Evolutionary conservation across 2,329 filamentous ascomycete genomes (phyloP).

Genomic region (Aspergillus quadrilineatus): DNA sequence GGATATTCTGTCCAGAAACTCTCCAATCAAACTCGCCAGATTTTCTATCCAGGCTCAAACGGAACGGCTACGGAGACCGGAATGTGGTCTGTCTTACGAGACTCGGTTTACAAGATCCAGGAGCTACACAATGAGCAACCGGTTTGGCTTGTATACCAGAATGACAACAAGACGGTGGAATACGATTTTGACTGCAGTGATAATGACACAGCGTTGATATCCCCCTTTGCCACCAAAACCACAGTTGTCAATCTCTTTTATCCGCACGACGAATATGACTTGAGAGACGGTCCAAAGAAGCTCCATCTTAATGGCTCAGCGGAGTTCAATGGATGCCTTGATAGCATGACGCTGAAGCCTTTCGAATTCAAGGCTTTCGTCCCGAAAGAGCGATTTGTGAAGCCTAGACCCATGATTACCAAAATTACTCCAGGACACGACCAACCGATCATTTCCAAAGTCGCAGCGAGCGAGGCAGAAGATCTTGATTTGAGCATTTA

Average conservation of each 20-base stretch:
- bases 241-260: conserved; percentile 64
- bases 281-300: conserved; percentile 48
- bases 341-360: conserved; percentile 51
- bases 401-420: conserved; percentile 59
- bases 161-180: conserved; percentile 48
- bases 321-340: conserved; percentile 56
- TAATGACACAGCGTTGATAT: conserved; percentile 51
- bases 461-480: conserved; percentile 42
- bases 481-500: conserved; percentile 54
- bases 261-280: conserved; percentile 57
- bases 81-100: conserved; percentile 61
- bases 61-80: conserved; percentile 56
- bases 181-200: conserved; percentile 61
- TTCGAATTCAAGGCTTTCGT: conserved; percentile 64
- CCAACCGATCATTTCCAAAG: conserved; percentile 52
- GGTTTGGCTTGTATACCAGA: conserved; percentile 48
- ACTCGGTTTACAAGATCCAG: conserved; percentile 52
- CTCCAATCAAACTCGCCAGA: conserved; percentile 56
- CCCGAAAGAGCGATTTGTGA: conserved; percentile 50
- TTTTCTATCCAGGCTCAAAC: conserved; percentile 54
- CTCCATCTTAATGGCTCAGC: conserved; percentile 51
- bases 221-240: conserved; percentile 55
- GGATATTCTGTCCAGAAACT: conserved; percentile 57
- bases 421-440: conserved; percentile 63
- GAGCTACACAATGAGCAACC: conserved; percentile 52